phyloP scores from a whole-genome alignment of 768 basidiomycete genomes.

The Clavaria fumosa region DNA sequence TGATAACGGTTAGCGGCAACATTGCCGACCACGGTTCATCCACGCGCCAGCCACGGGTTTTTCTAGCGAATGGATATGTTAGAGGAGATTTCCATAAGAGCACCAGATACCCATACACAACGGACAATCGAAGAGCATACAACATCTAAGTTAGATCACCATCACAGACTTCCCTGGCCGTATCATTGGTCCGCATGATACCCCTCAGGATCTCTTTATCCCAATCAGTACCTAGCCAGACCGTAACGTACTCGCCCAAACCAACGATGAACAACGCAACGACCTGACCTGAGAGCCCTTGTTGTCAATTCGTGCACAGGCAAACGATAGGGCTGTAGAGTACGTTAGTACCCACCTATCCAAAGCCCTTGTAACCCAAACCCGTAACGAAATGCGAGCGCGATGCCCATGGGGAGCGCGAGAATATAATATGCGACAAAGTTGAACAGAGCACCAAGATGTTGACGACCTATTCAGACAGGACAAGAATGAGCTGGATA shows the following conservation, averaged over 20 bases:
- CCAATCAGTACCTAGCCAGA: slow-evolving; percentile 51
- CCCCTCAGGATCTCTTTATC: slow-evolving; percentile 40
- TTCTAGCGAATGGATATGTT: too few species aligned
- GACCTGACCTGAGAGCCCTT: slow-evolving; percentile 47
- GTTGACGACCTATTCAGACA: slow-evolving; percentile 53
- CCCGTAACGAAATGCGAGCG: slow-evolving; percentile 42
- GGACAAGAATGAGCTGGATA: slow-evolving; percentile 14
- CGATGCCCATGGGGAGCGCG: slow-evolving; percentile 66
- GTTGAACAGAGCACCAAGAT: slow-evolving; percentile 63
- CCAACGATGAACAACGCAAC: slow-evolving; percentile 61
- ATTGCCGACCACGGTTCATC: too few species aligned
- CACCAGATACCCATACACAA: too few species aligned
- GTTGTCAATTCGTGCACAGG: background rate
- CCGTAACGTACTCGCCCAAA: slow-evolving; percentile 45
- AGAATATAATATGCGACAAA: slow-evolving; percentile 63
- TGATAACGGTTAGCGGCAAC: too few species aligned
- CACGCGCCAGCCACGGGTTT: too few species aligned
- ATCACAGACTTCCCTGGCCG: too few species aligned
- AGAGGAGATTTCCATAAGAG: too few species aligned
- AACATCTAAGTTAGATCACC: too few species aligned
- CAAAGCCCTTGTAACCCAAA: slow-evolving; percentile 59
- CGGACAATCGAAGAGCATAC: too few species aligned
- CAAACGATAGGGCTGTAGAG: too few species aligned
- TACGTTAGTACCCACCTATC: slow-evolving; percentile 38
- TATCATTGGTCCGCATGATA: slow-evolving; percentile 29